Evolutionary conservation across 257 asterid species (phyloP).

Genomic region (Dorcoceras hygrometricum): DNA sequence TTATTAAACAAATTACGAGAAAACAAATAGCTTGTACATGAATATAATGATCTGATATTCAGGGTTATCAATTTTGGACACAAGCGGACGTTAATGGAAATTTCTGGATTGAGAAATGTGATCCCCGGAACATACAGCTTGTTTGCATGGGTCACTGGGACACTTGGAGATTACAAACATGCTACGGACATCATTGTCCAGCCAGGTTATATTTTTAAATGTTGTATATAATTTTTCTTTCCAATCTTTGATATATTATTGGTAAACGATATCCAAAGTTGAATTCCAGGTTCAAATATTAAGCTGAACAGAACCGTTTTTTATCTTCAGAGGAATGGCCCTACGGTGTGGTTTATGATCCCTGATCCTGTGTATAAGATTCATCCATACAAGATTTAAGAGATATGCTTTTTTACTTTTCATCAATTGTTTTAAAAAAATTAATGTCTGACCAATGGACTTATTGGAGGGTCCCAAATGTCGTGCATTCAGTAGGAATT

Average conservation of each 20-base stretch:
- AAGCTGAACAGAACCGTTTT: too few relatives aligned
- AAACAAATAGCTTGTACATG: too few relatives aligned
- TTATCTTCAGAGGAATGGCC: too few relatives aligned
- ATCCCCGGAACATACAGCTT: constrained; percentile 50
- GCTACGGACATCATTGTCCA: constrained; percentile 27
- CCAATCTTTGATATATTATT: too few relatives aligned
- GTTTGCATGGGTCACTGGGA: constrained; percentile 52
- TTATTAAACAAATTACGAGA: too few relatives aligned
- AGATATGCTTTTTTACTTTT: too few relatives aligned
- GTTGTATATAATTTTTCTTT: background rate
- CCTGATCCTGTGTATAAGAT: constrained; percentile 38
- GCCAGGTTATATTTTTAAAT: constrained; percentile 30
- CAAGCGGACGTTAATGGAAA: constrained; percentile 35
- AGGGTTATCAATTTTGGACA: constrained; percentile 81
- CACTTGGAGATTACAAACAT: constrained; percentile 59
- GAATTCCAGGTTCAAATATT: too few relatives aligned
- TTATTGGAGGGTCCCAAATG: too few relatives aligned
- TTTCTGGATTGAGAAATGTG: constrained; percentile 42
- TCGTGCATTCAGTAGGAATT: too few relatives aligned
- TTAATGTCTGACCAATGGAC: too few relatives aligned
- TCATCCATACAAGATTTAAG: constrained; percentile 21
- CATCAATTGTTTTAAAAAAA: too few relatives aligned
- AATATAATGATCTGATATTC: background rate
- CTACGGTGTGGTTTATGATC: constrained; percentile 36
- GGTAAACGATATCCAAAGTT: too few relatives aligned